phyloP scores from a whole-genome alignment of 139 green algal genomes.

The Closterium sp. region DNA sequence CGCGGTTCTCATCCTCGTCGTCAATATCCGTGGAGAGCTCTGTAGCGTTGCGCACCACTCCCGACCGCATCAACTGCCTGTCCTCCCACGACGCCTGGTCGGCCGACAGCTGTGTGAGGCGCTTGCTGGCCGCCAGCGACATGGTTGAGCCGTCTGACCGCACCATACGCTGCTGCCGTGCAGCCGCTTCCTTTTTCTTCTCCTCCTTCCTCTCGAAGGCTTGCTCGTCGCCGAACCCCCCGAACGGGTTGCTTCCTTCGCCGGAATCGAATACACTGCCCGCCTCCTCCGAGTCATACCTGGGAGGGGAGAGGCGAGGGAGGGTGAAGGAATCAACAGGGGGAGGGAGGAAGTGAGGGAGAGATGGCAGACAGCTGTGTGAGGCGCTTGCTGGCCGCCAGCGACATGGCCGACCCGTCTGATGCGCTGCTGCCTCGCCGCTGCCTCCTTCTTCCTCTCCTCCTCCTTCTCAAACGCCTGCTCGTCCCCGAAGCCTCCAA shows the following conservation, averaged over 20 bases:
- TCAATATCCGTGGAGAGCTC: slow-evolving; percentile 78
- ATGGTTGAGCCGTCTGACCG: slow-evolving; percentile 77
- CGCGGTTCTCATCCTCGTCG: slow-evolving; percentile 75
- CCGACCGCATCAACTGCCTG: slow-evolving; percentile 84
- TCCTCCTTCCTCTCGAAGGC: slow-evolving; percentile 32
- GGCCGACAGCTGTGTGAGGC: slow-evolving; percentile 80
- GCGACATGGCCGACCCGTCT: slow-evolving; percentile 82
- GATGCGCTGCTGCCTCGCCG: slow-evolving; percentile 25
- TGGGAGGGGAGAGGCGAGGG: not conserved
- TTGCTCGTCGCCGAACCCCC: slow-evolving; percentile 52
- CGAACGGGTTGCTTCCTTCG: slow-evolving; percentile 66
- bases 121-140: slow-evolving; percentile 80
- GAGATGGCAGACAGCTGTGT: not conserved
- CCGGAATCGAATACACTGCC: slow-evolving; percentile 59
- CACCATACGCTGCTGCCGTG: slow-evolving; percentile 36
- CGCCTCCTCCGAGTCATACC: slow-evolving; percentile 79
- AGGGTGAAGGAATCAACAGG: not conserved
- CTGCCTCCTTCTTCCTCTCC: not conserved
- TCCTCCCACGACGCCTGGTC: slow-evolving; percentile 92
- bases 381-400: no score
- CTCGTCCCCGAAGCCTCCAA: slow-evolving; percentile 57
- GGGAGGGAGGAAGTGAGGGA: not conserved
- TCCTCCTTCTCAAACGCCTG: slow-evolving; percentile 34
- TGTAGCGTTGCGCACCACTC: slow-evolving; percentile 67
- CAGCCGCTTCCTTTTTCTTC: not conserved